phyloP scores from a whole-genome alignment of 306 rosid species.

The Inga laurina region DNA sequence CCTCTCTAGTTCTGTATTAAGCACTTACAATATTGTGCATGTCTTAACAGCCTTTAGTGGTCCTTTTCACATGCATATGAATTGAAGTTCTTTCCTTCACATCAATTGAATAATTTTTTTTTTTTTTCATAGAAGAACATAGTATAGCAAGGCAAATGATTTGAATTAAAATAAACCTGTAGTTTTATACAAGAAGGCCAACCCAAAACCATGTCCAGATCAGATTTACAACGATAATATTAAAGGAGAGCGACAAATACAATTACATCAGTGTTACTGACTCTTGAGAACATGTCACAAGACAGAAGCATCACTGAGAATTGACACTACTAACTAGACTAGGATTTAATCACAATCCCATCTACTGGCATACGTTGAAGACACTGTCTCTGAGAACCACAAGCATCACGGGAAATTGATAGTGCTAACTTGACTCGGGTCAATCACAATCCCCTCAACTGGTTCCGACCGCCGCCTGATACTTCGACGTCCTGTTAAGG shows the following conservation, averaged over 20 bases:
- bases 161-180: not conserved
- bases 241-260: not conserved
- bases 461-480: constrained; percentile 34
- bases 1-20: too few species aligned
- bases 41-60: too few species aligned
- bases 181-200: not conserved
- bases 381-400: not conserved
- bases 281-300: not conserved
- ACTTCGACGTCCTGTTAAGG: constrained; percentile 32
- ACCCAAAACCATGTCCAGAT: not conserved
- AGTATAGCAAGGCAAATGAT: not conserved
- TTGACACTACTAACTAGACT: constrained; percentile 34
- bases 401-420: constrained; percentile 30
- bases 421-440: constrained; percentile 49
- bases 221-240: not conserved
- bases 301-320: constrained; percentile 28
- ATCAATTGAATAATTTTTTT: not conserved
- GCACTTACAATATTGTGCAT: too few species aligned
- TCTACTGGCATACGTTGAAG: not conserved
- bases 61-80: too few species aligned
- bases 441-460: constrained; percentile 56
- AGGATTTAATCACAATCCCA: constrained; percentile 60
- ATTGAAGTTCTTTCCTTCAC: not conserved
- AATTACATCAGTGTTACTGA: not conserved
- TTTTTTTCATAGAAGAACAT: not conserved